Evolutionary conservation across 306 rosid genomes (phyloP), one percentile per base, ranked within the genome.

Genomic region (Mucuna pruriens): DNA sequence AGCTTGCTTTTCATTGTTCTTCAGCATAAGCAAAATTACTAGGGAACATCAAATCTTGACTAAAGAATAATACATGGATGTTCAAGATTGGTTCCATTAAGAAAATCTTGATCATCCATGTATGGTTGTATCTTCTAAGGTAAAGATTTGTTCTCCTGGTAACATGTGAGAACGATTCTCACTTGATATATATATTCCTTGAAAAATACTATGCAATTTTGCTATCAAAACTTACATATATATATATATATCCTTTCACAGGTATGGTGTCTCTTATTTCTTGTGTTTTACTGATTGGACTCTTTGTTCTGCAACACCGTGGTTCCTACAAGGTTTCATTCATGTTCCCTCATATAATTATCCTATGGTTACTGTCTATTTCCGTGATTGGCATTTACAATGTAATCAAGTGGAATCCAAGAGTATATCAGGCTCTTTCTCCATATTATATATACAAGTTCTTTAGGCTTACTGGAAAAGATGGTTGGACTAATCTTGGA

Each of bases 241-340:
- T 40, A 6, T 20, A 2, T 46, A n/a, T 67, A 39, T 40, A 6
- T 20, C 52, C 12, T 67, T 39, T 58, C 52, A 46, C 90, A 94
- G 97, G 93, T 85, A 58, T 85, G 42, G 84, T 85, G 88, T 87
- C 92, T 64, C 75, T 77, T 69, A 85, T 89, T 80, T 87, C 94
- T 67, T 92, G 95, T 83, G 75, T 88, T 85, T 51, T 94, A 60
- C 80, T 94, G 82, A 92, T 94, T 71, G 88, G 83, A 26, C 68
- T 90, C 82, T 94, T 85, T 84, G 75, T 94, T 75, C 62, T 94
- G 88, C 98, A 94, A 85, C 97, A 94, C 86, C 95, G 90, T 81
- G 98, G 97, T 66, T 79, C 91, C 85, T 86, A 90, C 88, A 88
- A 68, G 85, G 84, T 92, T 79, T 91, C 97, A 74, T 90, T 92